Conservation (phyloP, 225 moss, liverwort and hornwort genomes). For the Straminergon stramineum region DNA sequence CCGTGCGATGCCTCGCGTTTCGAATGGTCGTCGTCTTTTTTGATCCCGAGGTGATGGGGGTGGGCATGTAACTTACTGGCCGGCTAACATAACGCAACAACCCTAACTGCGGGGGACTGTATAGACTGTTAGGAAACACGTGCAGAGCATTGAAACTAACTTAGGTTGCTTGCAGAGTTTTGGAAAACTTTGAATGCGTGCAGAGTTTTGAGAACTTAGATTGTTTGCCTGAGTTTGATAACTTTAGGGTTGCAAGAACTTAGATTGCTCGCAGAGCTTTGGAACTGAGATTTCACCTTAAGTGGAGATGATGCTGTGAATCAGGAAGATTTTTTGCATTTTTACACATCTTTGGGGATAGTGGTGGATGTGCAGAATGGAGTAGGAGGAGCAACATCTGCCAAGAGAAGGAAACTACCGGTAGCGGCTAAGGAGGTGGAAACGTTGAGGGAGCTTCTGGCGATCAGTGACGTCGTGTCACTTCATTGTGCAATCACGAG, state of each 20-base stretch:
- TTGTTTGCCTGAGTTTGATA: neutral
- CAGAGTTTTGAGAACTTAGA: neutral
- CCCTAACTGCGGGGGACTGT: neutral
- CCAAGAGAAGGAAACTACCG: conserved; percentile 39
- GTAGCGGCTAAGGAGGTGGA: conserved; percentile 55
- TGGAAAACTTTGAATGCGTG: neutral
- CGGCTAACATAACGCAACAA: neutral
- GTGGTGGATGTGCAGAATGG: conserved; percentile 45
- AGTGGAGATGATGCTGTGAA: neutral
- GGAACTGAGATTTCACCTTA: neutral
- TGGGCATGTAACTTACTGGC: neutral
- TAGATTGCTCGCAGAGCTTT: neutral
- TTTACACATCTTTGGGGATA: conserved; percentile 19
- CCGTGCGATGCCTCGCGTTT: conserved; percentile 68
- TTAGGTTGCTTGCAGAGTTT: neutral
- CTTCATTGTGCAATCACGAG: conserved; percentile 76
- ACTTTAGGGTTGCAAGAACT: neutral
- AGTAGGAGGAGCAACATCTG: conserved; percentile 10
- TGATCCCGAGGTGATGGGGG: conserved; percentile 65
- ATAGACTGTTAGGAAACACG: neutral
- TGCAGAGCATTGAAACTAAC: neutral
- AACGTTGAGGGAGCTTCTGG: conserved; percentile 68
- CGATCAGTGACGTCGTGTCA: conserved; percentile 70
- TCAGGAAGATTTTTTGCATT: conserved; percentile 4
- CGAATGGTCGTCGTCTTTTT: conserved; percentile 75